Percentiles rank a stretch among this genome's conserved stretches.
These are phyloP conservation scores for Botryotinia narcissicola DNA, from an alignment of 2,329 filamentous ascomycete genomes.

Conservation along the genomic window DNA sequence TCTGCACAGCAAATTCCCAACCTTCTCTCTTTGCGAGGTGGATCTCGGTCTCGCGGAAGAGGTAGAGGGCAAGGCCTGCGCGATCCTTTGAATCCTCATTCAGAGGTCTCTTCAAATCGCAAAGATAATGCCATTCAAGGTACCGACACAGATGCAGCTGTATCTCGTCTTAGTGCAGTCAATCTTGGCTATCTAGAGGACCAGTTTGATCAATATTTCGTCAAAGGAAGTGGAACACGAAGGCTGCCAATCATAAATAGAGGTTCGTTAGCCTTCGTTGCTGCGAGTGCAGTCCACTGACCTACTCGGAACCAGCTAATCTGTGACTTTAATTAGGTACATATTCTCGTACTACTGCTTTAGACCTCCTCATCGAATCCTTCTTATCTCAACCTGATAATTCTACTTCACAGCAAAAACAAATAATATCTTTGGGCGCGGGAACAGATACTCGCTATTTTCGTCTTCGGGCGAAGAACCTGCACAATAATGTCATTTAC, in stretches of 20 bases:
- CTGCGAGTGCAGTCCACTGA: slow-evolving; percentile 19
- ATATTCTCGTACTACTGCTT: slow-evolving; percentile 82
- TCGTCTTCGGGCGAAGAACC: slow-evolving; percentile 51
- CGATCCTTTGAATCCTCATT: slow-evolving; percentile 18
- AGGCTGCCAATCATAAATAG: slow-evolving; percentile 91
- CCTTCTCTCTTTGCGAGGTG: slow-evolving; percentile 57
- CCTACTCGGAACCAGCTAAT: slow-evolving; percentile 1
- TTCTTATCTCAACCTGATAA: slow-evolving; percentile 54
- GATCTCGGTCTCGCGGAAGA: slow-evolving; percentile 41
- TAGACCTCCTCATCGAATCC: slow-evolving; percentile 71
- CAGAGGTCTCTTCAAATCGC: slow-evolving; percentile 7
- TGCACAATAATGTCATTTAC: slow-evolving; percentile 58
- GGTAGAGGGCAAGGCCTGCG: slow-evolving; percentile 48
- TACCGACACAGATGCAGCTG: slow-evolving; percentile 88
- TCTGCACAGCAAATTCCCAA: slow-evolving; percentile 76
- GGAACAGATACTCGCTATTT: slow-evolving; percentile 91
- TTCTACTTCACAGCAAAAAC: slow-evolving; percentile 46
- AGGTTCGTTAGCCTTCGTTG: slow-evolving; percentile 52
- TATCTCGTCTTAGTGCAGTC: slow-evolving; percentile 86
- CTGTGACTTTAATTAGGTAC: slow-evolving; percentile 58
- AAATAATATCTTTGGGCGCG: slow-evolving; percentile 89
- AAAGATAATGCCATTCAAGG: slow-evolving; percentile 76
- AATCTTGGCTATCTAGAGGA: slow-evolving; percentile 82
- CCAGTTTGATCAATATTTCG: slow-evolving; percentile 71
- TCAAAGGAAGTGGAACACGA: slow-evolving; percentile 54